Conservation (phyloP, 306 rosid species). For the Medicago lupulina region DNA sequence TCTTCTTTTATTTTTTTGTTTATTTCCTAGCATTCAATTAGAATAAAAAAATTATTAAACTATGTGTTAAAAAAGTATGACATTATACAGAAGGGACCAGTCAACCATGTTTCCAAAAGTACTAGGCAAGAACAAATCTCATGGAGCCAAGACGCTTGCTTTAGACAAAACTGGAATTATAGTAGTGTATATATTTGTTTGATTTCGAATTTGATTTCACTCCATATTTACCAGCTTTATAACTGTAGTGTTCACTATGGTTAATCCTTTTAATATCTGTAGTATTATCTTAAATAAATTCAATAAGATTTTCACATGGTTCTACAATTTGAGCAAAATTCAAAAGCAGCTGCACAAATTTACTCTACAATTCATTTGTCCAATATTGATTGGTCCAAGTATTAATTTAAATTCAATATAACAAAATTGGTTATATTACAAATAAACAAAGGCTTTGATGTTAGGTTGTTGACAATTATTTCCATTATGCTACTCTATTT, state of each 20-base stretch:
- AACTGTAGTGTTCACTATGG: background rate
- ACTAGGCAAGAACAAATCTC: conserved; percentile 12
- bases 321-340: conserved; percentile 26
- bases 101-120: conserved; percentile 9
- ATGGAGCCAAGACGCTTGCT: conserved; percentile 20
- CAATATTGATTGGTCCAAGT: background rate
- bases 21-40: conserved; percentile 57
- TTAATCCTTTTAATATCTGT: background rate
- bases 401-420: conserved; percentile 1
- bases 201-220: background rate
- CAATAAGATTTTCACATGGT: background rate
- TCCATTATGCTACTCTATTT: background rate
- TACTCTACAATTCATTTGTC: conserved; percentile 3
- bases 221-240: conserved; percentile 28
- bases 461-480: background rate
- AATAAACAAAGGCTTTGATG: conserved; percentile 13
- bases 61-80: background rate
- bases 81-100: conserved; percentile 7
- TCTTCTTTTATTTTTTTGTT: conserved; percentile 55
- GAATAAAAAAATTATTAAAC: conserved; percentile 27
- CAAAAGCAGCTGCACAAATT: background rate
- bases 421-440: background rate
- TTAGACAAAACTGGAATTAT: conserved; percentile 28
- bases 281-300: background rate
- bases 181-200: conserved; percentile 19